Base-by-base conservation (phyloP, 352 stramenopile genomes). In the Bremia lactucae region DNA sequence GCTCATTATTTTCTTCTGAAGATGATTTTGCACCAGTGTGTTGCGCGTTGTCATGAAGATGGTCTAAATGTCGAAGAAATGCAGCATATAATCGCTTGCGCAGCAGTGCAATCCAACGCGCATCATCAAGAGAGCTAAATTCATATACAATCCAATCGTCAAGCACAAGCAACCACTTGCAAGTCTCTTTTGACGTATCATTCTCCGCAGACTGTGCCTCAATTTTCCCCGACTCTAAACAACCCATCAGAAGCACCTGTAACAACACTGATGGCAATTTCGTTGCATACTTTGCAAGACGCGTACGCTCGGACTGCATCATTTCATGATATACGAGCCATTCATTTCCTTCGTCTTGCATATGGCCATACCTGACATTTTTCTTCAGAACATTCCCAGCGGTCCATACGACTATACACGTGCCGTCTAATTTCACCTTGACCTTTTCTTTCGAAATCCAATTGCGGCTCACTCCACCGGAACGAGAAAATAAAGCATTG, bases 261-360 rank as follows among this genome's bases (percentile, higher is more conserved):
- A 87, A 46, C 16, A 86, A 48, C 28, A 52, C 21, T 10, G 74
- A 84, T 14, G 74, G 65, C 18, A 90, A 46, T 41, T 80, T 86
- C 4, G 74, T 82, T 13, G 61, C 68, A 49, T 87, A 80, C 43
- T 85, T 83, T 7, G 75, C 78, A 4, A 81, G 42, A 6, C 78
- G 74, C 10, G 54, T 71, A 37, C 62, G 68, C 33, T 85, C 71
- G 2, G 71, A 81, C 45, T 90, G 78, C 69, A 85, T 85, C 78
- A 90, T 90, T 53, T 87, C 78, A 39, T 90, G 74, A 41, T 84
- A 90, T 41, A 84, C 61, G 7, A 85, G 66, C 74, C 74, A 90
- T 37, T 90, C 66, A 20, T 74, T 39, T 13, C 7, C 8, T 29
- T 29, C 7, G 24, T 11, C 24, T 13, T 29, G 8, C 24, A 11